Evolutionary conservation across 78 protist species (phyloP).

Genomic region (Cavenderia fasciculata): DNA sequence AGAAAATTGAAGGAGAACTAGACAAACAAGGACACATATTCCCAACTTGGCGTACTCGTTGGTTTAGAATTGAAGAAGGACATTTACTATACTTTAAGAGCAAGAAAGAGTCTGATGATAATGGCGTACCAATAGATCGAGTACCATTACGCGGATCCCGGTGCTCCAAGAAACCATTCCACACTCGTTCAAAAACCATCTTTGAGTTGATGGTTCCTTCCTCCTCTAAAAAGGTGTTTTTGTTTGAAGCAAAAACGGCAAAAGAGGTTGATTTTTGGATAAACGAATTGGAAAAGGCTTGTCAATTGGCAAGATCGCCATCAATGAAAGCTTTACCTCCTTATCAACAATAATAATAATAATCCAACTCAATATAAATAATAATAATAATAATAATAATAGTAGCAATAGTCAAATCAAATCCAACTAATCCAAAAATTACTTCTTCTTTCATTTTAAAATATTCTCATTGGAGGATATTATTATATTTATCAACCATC

Average conservation of each 20-base stretch:
- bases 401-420: no score
- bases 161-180: conserved; percentile 50
- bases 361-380: no score
- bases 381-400: no score
- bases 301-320: neutral
- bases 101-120: neutral
- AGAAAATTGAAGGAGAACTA: conserved; percentile 36
- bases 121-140: conserved; percentile 35
- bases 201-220: conserved; percentile 44
- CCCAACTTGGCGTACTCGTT: conserved; percentile 27
- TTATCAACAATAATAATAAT: no score
- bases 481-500: no score
- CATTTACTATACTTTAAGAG: conserved; percentile 20
- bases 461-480: no score
- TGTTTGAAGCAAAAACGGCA: conserved; percentile 34
- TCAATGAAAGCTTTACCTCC: no score
- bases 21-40: conserved; percentile 44
- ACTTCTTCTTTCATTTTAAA: no score
- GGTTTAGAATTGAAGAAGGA: conserved; percentile 44
- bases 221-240: conserved; percentile 22
- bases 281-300: neutral
- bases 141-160: conserved; percentile 46
- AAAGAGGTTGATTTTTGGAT: conserved; percentile 56
- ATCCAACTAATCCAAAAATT: no score
- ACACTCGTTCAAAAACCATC: conserved; percentile 7